Conservation (phyloP, 768 basidiomycete genomes). For the Tricholoma matsutake region DNA sequence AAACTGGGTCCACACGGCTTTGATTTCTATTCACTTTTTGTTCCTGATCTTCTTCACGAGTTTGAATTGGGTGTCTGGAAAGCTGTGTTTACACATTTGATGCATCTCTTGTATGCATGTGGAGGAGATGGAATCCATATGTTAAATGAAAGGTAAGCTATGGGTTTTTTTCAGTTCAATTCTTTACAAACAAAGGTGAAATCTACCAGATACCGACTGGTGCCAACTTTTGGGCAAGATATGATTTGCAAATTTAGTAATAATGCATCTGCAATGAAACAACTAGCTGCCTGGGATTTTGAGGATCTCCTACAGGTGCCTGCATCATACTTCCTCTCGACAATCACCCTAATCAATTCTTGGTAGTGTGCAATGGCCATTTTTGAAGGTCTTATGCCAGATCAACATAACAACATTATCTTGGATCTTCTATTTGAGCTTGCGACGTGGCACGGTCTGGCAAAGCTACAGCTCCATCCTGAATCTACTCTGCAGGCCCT, state of each 20-base stretch:
- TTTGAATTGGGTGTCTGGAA: slow-evolving; percentile 26
- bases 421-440: slow-evolving; percentile 1
- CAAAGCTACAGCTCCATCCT: slow-evolving; percentile 7
- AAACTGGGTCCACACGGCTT: not conserved
- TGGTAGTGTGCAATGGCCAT: not conserved
- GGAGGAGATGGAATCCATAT: slow-evolving; percentile 13
- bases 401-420: not conserved
- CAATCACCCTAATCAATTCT: not conserved
- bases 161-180: not conserved
- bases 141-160: slow-evolving; percentile 20
- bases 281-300: slow-evolving; percentile 17
- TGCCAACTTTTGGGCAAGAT: slow-evolving; percentile 11
- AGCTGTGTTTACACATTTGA: slow-evolving; percentile 19
- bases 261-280: slow-evolving; percentile 19
- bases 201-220: not conserved
- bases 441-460: slow-evolving; percentile 6
- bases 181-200: no score
- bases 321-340: not conserved
- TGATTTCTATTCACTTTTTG: not conserved
- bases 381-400: slow-evolving; percentile 1
- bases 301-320: slow-evolving; percentile 29
- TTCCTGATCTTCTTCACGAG: slow-evolving; percentile 25
- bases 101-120: slow-evolving; percentile 24
- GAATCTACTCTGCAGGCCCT: slow-evolving; percentile 2
- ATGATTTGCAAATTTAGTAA: slow-evolving; percentile 21